A percentile compares a stretch with the other conserved stretches of the same genome.
phyloP scores from a whole-genome alignment of 106 monocot species.

The Acorus gramineus region DNA sequence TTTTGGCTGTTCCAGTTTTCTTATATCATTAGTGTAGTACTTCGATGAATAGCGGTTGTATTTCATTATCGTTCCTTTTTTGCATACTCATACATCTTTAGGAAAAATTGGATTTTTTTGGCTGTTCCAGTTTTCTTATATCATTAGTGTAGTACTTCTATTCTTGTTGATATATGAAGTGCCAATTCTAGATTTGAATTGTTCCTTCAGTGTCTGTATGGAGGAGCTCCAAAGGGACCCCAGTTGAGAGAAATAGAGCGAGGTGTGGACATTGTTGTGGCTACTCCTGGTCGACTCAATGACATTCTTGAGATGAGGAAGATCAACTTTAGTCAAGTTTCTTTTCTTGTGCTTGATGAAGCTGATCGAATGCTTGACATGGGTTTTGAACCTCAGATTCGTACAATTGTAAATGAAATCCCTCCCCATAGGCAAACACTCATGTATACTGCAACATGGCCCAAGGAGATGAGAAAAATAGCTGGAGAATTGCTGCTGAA shows the following conservation, averaged over 20 bases:
- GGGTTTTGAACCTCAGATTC: slow-evolving; percentile 33
- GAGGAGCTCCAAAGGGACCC: slow-evolving; percentile 29
- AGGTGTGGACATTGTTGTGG: slow-evolving; percentile 18
- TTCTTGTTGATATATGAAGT: background rate
- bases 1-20: background rate
- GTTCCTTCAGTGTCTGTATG: slow-evolving; percentile 18
- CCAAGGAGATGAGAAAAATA: slow-evolving; percentile 27
- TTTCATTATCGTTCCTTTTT: too few relatives aligned
- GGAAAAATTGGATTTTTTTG: too few relatives aligned
- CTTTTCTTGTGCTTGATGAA: slow-evolving; percentile 34
- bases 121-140: background rate
- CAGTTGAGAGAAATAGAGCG: slow-evolving; percentile 21
- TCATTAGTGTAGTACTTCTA: background rate
- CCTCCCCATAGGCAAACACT: slow-evolving; percentile 23
- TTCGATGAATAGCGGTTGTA: too few relatives aligned
- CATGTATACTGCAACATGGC: slow-evolving; percentile 32
- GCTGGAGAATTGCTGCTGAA: slow-evolving; percentile 20
- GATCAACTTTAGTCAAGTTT: slow-evolving; percentile 22
- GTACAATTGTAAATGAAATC: slow-evolving; percentile 20
- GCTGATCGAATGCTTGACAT: slow-evolving; percentile 31
- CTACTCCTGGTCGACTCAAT: slow-evolving; percentile 28
- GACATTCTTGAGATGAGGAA: slow-evolving; percentile 25
- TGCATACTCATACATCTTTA: too few relatives aligned
- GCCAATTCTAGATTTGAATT: background rate
- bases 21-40: background rate